Base-by-base conservation (phyloP, 148 eudicot genomes). In the Rhododendron williamsianum region DNA sequence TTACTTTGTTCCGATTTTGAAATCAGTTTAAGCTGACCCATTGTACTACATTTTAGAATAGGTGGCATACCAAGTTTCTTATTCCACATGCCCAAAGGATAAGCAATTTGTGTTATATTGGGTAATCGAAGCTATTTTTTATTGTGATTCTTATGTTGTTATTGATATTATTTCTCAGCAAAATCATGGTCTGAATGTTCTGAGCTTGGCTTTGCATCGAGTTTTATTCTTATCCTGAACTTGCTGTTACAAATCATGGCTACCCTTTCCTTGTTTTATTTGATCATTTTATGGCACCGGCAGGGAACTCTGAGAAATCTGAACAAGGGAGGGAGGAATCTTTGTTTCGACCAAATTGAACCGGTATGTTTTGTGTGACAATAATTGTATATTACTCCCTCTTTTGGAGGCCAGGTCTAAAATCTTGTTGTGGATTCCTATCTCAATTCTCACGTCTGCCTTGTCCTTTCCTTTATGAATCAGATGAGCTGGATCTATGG, bases 251-350 rank as follows among this genome's bases (percentile, higher is more conserved):
- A 49, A 67, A 51, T 83, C 18, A 38, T 48, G 54, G 81, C 35
- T 76, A 16, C 43, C 41, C 9, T 78, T 9, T 9, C 46, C n/a
- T 81, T 43, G 54, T 56, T 56, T 81, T 80, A 48, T 41, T 77
- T 45, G 43, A 81, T 81, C 77, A 46, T 77, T 74, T 80, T 76
- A 10, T 77, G 67, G 86, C 46, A 41, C 79, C 69, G 41, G 56
- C 87, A 90, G 92, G 92, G 92, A 86, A 90, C 91, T 23, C 86
- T 90, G 51, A 87, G 92, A 84, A 87, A 90, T 80, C 85, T 90
- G 45, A 89, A 82, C 72, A 90, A 87, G 86, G 89, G 86, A 82
- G 89, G 89, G 48, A 87, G 87, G 82, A 87, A 81, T 84, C 73
- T 78, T 81, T 25, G 84, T 36, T 56, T 79, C 38, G 90, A 89